These are phyloP conservation scores for Lasiodiplodia hormozganensis DNA, from an alignment of 2,329 filamentous ascomycete species.

Conservation along the genomic window DNA sequence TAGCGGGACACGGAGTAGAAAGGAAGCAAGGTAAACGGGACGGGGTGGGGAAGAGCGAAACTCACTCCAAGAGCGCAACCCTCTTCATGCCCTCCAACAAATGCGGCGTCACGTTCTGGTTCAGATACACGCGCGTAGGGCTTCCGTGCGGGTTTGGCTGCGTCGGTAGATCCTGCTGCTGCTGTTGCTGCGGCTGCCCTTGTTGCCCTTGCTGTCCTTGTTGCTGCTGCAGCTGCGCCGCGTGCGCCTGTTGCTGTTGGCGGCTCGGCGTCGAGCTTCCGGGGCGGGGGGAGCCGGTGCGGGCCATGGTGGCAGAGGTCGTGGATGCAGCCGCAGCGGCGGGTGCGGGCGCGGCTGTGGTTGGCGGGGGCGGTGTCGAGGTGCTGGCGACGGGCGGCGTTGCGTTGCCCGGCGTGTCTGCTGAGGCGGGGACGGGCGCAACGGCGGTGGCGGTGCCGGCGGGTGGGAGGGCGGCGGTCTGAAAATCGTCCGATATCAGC, in stretches of 20 bases:
- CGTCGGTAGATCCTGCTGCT: constrained; percentile 33
- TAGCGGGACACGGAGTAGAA: background rate
- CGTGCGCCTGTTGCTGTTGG: background rate
- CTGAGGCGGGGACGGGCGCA: constrained; percentile 15
- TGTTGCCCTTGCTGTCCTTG: background rate
- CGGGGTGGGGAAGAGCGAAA: background rate
- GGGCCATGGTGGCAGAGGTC: constrained; percentile 25
- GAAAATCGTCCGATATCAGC: background rate
- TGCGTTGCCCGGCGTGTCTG: constrained; percentile 18
- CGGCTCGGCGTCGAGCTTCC: constrained; percentile 9
- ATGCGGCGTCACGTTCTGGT: constrained; percentile 58
- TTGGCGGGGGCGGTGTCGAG: constrained; percentile 30
- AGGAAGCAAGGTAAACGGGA: background rate
- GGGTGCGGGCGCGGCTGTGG: constrained; percentile 15
- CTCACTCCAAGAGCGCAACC: constrained; percentile 54
- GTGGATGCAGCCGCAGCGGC: constrained; percentile 18
- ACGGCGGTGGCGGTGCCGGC: constrained; percentile 9
- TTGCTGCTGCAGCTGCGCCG: background rate
- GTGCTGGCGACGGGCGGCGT: constrained; percentile 32
- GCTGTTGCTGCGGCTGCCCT: constrained; percentile 17
- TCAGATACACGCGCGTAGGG: constrained; percentile 57
- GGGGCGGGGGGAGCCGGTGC: constrained; percentile 34
- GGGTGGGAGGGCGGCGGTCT: constrained; percentile 14
- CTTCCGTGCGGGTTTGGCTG: constrained; percentile 55
- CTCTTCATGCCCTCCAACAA: constrained; percentile 61